A percentile compares a stretch with the other conserved stretches of the same genome.
Conservation (phyloP, 1,284 basidiomycete genomes). For the Mixia osmundae region DNA sequence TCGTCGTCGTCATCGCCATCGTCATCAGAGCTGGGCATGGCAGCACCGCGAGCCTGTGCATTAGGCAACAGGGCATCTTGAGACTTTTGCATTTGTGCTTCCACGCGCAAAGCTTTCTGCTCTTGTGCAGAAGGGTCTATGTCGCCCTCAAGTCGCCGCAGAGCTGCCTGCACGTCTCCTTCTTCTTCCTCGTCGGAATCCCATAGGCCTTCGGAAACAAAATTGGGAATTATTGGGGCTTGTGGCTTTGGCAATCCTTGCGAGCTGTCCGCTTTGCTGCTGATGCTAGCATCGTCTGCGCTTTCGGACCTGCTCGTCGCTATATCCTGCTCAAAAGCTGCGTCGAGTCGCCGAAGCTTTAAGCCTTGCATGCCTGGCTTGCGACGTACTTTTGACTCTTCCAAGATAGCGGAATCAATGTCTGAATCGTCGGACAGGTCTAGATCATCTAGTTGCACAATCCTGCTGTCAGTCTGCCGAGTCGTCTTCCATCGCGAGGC, state of each 20-base stretch:
- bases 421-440: slow-evolving; percentile 18
- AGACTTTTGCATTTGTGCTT: slow-evolving; percentile 52
- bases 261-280: too few species aligned
- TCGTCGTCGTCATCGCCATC: slow-evolving; percentile 29
- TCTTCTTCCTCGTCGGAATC: slow-evolving; percentile 41
- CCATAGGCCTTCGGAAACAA: slow-evolving; percentile 41
- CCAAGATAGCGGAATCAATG: too few species aligned
- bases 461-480: slow-evolving; percentile 3
- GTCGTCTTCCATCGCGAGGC: not conserved
- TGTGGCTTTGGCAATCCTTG: too few species aligned
- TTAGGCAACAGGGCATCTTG: slow-evolving; percentile 23
- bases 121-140: slow-evolving; percentile 44
- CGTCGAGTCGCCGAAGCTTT: too few species aligned
- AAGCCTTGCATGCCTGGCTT: too few species aligned
- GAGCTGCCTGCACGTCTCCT: slow-evolving; percentile 54
- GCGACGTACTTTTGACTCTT: too few species aligned
- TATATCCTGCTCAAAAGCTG: too few species aligned
- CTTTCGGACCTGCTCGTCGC: too few species aligned
- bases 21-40: slow-evolving; percentile 13
- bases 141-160: slow-evolving; percentile 53
- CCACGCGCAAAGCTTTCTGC: slow-evolving; percentile 48
- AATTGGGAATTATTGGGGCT: slow-evolving; percentile 26
- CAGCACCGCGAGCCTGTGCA: slow-evolving; percentile 1
- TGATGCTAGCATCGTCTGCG: too few species aligned
- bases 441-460: slow-evolving; percentile 20